Evolutionary conservation across 495 filamentous ascomycete genomes (phyloP).

Genomic region (Penicillium steckii): DNA sequence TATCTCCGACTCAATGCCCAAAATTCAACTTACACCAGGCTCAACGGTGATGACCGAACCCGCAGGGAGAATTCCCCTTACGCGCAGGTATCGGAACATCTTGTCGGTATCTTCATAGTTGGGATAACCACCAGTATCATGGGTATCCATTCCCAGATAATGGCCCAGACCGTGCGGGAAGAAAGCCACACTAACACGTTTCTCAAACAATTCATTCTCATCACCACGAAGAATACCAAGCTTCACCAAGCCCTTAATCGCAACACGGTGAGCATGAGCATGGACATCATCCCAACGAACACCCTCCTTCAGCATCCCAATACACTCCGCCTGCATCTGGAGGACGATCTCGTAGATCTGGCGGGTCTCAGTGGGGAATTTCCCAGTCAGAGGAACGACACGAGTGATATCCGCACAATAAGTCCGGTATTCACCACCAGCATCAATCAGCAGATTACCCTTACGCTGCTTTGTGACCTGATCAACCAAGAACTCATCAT

Average conservation of each 20-base stretch:
- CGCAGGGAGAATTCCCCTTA: conserved; percentile 72
- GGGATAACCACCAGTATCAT: conserved; percentile 85
- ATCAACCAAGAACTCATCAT: conserved; percentile 60
- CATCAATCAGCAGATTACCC: conserved; percentile 77
- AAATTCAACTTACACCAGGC: conserved; percentile 61
- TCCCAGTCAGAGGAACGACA: conserved; percentile 78
- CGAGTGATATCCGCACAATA: conserved; percentile 92
- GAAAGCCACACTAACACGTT: conserved; percentile 78
- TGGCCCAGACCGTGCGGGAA: conserved; percentile 92
- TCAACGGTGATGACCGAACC: conserved; percentile 87
- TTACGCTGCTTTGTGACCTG: conserved; percentile 50
- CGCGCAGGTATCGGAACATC: conserved; percentile 82
- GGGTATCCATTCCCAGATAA: conserved; percentile 92
- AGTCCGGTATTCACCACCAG: conserved; percentile 73
- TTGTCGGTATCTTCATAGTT: conserved; percentile 81
- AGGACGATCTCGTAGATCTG: conserved; percentile 85
- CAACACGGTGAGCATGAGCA: conserved; percentile 71
- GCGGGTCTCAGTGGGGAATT: conserved; percentile 67
- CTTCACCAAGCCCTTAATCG: conserved; percentile 73
- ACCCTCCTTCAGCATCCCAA: conserved; percentile 69
- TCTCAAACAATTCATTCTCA: conserved; percentile 68
- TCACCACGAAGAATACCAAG: conserved; percentile 73
- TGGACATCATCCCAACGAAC: conserved; percentile 87
- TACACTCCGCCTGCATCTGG: conserved; percentile 78
- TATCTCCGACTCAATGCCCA: neutral